A percentile compares a stretch with the other conserved stretches of the same genome.
phyloP scores from a whole-genome alignment of 345 rosid genomes.

The Fremontodendron californicum region DNA sequence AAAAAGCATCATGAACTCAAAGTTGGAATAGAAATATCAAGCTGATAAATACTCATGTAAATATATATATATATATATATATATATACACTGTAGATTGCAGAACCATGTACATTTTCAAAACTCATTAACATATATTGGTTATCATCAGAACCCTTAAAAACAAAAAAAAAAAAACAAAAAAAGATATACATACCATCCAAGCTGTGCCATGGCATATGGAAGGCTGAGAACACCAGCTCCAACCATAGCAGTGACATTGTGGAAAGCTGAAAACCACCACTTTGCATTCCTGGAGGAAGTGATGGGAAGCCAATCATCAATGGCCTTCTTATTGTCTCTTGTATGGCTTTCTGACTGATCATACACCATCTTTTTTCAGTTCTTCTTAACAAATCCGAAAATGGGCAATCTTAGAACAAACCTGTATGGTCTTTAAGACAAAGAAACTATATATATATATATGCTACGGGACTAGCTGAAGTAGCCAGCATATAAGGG shows the following conservation, averaged over 20 bases:
- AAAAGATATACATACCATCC: constrained; percentile 69
- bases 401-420: background rate
- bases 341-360: background rate
- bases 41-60: too few species aligned
- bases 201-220: constrained; percentile 73
- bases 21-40: too few species aligned
- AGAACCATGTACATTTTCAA: too few species aligned
- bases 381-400: background rate
- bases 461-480: background rate
- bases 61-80: too few species aligned
- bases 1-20: too few species aligned
- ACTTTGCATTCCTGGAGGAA: constrained; percentile 63
- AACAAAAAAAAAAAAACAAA: background rate
- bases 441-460: background rate
- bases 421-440: background rate
- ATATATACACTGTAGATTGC: too few species aligned
- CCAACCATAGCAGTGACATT: constrained; percentile 91
- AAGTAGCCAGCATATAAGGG: background rate
- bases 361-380: background rate
- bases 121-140: too few species aligned
- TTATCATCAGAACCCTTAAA: background rate
- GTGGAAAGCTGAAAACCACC: constrained; percentile 95
- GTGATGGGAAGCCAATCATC: constrained; percentile 79
- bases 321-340: constrained; percentile 31
- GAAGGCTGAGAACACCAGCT: constrained; percentile 87